Evolutionary conservation across 2,329 filamentous ascomycete species (phyloP), one percentile per base, ranked within the genome.

Genomic region (Chaetomium olivaceum): DNA sequence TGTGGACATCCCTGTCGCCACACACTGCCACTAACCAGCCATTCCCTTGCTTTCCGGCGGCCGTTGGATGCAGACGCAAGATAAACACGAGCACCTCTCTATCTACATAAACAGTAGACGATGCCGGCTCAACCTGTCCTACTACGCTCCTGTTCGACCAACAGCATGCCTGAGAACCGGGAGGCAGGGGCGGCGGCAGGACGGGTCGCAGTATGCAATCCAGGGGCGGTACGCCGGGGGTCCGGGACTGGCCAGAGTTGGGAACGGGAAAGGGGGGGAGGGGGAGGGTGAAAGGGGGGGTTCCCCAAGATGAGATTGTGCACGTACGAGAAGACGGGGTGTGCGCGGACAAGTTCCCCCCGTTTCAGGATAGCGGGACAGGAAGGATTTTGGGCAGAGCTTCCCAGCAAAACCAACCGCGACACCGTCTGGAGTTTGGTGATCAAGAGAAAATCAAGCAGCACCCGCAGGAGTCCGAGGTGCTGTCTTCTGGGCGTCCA

Each of bases 311-410:
- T 64, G 61, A 66, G 57, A 66, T 62, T 61, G 67, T 27, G 64
- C 59, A 70, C 68, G 64, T 68, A 67, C 64, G 51, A 64, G 57
- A 48, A 55, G 48, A 59, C 56, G 39, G 36, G 58, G 66, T 64
- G 58, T 60, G 23, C 16, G 58, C 48, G 54, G 63, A 58, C 39
- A 39, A 43, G 64, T 39, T n/a, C n/a, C 62, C 51, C 57, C 57
- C 48, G 79, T 81, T 81, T 80, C 79, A 81, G 76, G 70, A 71
- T 72, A 73, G 75, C 74, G 72, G 74, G 72, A 74, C 70, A 63
- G 66, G 67, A 61, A 63, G 60, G 51, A 43, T 64, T 50, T 66
- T 57, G 36, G 21, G 56, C 39, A 55, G 39, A 19, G 33, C 14
- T 48, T 56, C 62, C 56, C 55, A 65, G 62, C 52, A 29, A 36